Evolutionary conservation across 169 alveolate genomes (phyloP), one percentile per base, ranked within the genome.

Genomic region (Plasmodium vinckei): DNA sequence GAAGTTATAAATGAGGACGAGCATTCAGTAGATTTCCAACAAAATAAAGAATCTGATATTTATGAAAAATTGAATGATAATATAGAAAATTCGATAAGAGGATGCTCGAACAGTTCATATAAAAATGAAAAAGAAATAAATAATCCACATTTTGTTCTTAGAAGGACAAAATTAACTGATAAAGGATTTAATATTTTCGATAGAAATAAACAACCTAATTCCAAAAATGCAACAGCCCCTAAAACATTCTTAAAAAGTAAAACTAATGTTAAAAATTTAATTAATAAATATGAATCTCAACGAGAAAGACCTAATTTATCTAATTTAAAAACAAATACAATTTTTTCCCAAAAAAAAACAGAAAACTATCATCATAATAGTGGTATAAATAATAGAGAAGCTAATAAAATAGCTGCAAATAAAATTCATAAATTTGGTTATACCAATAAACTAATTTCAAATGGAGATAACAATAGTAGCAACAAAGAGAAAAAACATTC

Each of bases 191-290:
- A 51, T 42, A 15, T 23, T 57, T 12, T 42, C 9, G 68, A 53
- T 17, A 10, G 17, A 10, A 19, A 17, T 15, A 56, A 56, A 9
- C 12, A 21, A 13, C 53, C 17, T 25, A 42, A 19, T 0, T 49
- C 47, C 1, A 71, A 60, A n/a, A 64, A 39, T 39, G 70, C 63
- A 2, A 13, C 54, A 2, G 9, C 73, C 6, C 33, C 10, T 1
- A 49, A 69, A 64, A 9, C 88, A n/a, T 68, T 77, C 47, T 64
- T 57, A 44, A 77, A 65, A 10, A 64, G 77, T 10, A 73, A 77
- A 77, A 63, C 77, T 15, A 64, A 64, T 46, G 88, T 77, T 23
- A 63, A 49, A 44, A 21, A 63, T 47, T 77, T 77, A 39, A 64
- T 77, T 49, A 77, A 77, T 15, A 63, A 77, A 39, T 77, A 77